phyloP scores from a whole-genome alignment of 2,329 filamentous ascomycete species.

The Aspergillus bombycis region DNA sequence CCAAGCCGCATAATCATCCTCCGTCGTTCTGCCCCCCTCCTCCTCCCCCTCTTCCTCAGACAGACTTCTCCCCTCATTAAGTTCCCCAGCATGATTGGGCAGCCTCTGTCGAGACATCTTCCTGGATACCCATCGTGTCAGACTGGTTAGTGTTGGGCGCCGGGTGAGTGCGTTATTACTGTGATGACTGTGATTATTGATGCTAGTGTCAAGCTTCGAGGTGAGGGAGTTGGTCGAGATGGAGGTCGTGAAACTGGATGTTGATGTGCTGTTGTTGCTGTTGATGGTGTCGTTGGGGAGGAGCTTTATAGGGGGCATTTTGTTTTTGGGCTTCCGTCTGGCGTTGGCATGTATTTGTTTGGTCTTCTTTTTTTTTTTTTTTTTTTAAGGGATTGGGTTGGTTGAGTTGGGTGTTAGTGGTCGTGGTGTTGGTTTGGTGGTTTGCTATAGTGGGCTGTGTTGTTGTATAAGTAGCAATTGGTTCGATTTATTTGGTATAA shows the following conservation, averaged over 20 bases:
- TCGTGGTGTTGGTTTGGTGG: too few species aligned
- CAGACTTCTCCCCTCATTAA: neutral
- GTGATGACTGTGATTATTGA: neutral
- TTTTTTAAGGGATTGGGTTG: neutral
- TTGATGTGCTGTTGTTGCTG: neutral
- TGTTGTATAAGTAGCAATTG: too few species aligned
- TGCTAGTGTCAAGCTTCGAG: neutral
- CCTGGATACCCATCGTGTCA: conserved; percentile 6
- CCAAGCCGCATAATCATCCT: conserved; percentile 18
- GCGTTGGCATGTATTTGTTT: neutral
- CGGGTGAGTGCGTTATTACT: neutral
- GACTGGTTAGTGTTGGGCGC: neutral
- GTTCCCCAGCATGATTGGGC: neutral
- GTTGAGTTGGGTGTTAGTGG: neutral
- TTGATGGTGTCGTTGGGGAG: neutral
- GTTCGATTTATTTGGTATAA: too few species aligned
- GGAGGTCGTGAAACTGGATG: neutral
- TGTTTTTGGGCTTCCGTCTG: neutral
- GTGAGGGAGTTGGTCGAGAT: neutral
- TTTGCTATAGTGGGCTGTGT: too few species aligned
- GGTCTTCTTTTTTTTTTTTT: neutral
- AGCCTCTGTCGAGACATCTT: conserved; percentile 5
- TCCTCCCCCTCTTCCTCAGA: neutral
- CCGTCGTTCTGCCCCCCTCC: neutral
- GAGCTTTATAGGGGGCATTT: neutral